A percentile compares a stretch with the other conserved stretches of the same genome.
Evolutionary conservation across 1,284 basidiomycete species (phyloP).

Genomic region (Pterulicium gracile): DNA sequence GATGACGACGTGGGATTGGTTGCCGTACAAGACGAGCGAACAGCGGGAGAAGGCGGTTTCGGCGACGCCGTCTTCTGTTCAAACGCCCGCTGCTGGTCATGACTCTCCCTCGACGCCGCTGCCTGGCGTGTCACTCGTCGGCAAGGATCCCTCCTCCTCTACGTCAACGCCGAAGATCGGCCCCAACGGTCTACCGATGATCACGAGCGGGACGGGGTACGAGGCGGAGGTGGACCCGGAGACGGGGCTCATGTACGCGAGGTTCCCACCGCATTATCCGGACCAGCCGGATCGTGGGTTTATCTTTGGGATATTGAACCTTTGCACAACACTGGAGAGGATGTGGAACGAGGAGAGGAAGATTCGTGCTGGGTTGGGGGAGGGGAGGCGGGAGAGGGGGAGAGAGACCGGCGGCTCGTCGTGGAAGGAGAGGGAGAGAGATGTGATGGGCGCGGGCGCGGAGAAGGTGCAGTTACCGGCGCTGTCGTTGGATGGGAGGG

Average conservation of each 20-base stretch:
- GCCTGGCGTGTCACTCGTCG: no score
- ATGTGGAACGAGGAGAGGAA: conserved; percentile 78
- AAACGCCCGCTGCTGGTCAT: conserved; percentile 27
- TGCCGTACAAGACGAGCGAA: conserved; percentile 32
- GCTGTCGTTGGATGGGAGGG: conserved; percentile 57
- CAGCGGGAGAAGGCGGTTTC: neutral
- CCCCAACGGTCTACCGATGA: conserved; percentile 17
- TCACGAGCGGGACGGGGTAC: conserved; percentile 64
- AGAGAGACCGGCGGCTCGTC: neutral
- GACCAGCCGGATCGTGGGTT: conserved; percentile 91
- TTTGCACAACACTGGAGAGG: conserved; percentile 62
- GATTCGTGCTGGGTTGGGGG: conserved; percentile 24
- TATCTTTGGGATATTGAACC: conserved; percentile 80
- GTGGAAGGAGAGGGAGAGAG: neutral
- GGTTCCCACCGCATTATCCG: conserved; percentile 88
- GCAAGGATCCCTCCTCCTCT: no score
- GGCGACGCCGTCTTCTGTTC: neutral
- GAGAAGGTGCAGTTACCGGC: conserved; percentile 38
- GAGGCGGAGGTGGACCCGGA: conserved; percentile 68
- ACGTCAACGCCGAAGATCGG: neutral
- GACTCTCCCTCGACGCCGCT: conserved; percentile 29
- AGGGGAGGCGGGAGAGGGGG: neutral
- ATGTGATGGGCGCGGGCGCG: neutral
- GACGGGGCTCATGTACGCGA: conserved; percentile 71
- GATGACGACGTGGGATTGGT: conserved; percentile 90